These are phyloP conservation scores for Aspergillus campestris DNA, from an alignment of 495 filamentous ascomycete species.

Conservation along the genomic window DNA sequence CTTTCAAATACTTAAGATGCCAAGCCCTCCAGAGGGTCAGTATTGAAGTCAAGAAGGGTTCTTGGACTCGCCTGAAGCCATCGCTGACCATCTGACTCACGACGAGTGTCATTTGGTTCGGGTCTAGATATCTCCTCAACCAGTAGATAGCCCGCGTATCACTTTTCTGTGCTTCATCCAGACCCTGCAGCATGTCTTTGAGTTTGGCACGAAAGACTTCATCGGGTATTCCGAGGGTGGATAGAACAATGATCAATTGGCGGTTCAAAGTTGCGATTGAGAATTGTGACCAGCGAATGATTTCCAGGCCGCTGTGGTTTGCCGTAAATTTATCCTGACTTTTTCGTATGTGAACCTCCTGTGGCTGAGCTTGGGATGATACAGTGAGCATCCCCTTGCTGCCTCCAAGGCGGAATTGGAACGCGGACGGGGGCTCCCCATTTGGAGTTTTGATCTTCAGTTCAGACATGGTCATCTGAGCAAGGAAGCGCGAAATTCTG, in stretches of 20 bases:
- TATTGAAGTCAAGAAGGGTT: slow-evolving; percentile 76
- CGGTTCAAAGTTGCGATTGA: slow-evolving; percentile 73
- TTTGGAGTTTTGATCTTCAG: slow-evolving; percentile 44
- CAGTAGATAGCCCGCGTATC: slow-evolving; percentile 51
- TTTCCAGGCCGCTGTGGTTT: slow-evolving; percentile 62
- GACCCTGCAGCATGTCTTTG: slow-evolving; percentile 49
- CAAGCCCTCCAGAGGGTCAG: slow-evolving; percentile 71
- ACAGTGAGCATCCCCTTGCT: slow-evolving; percentile 82
- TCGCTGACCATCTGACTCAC: slow-evolving; percentile 67
- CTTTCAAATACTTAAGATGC: slow-evolving; percentile 79
- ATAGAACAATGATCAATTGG: slow-evolving; percentile 80
- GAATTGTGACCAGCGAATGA: slow-evolving; percentile 71
- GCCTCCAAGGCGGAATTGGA: slow-evolving; percentile 86
- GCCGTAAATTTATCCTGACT: slow-evolving; percentile 87
- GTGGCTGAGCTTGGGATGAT: slow-evolving; percentile 49
- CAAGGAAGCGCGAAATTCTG: slow-evolving; percentile 75
- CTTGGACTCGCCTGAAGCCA: slow-evolving; percentile 67
- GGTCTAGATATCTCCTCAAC: slow-evolving; percentile 70
- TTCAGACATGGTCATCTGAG: slow-evolving; percentile 57
- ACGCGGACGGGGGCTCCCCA: slow-evolving; percentile 59
- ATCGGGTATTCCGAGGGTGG: slow-evolving; percentile 64
- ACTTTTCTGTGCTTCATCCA: slow-evolving; percentile 60
- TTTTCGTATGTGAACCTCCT: slow-evolving; percentile 64
- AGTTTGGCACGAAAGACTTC: slow-evolving; percentile 60
- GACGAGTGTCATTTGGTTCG: slow-evolving; percentile 67